phyloP scores from a whole-genome alignment of 768 basidiomycete genomes.

The Pisolithus microcarpus region DNA sequence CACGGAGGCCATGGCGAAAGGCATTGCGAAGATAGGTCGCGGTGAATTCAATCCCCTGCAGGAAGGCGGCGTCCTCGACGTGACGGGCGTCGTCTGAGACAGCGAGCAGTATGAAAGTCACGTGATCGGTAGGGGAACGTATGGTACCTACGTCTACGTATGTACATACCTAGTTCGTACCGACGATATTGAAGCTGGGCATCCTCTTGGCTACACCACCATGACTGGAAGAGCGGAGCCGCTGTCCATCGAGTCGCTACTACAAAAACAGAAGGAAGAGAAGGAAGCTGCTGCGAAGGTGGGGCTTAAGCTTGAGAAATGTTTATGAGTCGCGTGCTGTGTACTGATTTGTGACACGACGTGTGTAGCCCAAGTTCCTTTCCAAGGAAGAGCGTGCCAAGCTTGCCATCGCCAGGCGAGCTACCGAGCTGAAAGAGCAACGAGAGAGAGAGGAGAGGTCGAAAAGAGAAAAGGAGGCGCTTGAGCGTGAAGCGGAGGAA shows the following conservation, averaged over 20 bases:
- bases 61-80: constrained; percentile 15
- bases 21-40: constrained; percentile 13
- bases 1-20: constrained; percentile 10
- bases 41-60: constrained; percentile 9
- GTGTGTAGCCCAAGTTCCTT: constrained; percentile 80
- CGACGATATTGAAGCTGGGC: no score
- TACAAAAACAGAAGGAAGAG: constrained; percentile 82
- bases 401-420: constrained; percentile 81
- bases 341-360: constrained; percentile 1
- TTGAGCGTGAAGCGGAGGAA: constrained; percentile 74
- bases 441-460: constrained; percentile 57
- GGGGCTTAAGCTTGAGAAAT: constrained; percentile 1
- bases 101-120: neutral
- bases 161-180: no score
- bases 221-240: constrained; percentile 58
- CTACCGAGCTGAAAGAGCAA: constrained; percentile 73
- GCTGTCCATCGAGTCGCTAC: constrained; percentile 79
- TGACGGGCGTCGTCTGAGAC: constrained; percentile 10
- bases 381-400: constrained; percentile 87
- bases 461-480: constrained; percentile 53
- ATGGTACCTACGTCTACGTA: no score
- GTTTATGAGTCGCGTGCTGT: neutral
- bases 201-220: constrained; percentile 4
- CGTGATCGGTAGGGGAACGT: neutral
- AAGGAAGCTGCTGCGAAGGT: constrained; percentile 90